Evolutionary conservation across 192 early-diverging fungal species (phyloP).

Genomic region (Backusella morwellensis): DNA sequence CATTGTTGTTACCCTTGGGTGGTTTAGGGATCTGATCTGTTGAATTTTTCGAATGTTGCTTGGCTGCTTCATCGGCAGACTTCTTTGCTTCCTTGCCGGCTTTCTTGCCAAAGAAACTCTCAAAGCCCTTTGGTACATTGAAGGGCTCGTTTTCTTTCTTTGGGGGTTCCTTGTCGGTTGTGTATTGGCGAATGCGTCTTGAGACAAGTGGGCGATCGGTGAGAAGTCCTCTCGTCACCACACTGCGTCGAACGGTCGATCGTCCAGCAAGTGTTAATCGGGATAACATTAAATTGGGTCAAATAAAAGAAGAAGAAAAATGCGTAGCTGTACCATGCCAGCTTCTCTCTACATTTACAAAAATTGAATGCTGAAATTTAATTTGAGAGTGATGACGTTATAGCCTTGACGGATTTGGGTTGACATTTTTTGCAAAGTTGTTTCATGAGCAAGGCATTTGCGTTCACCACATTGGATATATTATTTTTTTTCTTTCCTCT

Average conservation of each 20-base stretch:
- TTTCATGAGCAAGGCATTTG: too few relatives aligned
- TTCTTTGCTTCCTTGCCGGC: slow-evolving; percentile 27
- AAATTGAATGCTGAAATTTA: not conserved
- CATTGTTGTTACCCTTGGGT: not conserved
- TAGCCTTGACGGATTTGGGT: not conserved
- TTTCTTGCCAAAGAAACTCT: slow-evolving; percentile 64
- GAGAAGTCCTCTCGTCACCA: not conserved
- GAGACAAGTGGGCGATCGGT: not conserved
- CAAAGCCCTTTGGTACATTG: slow-evolving; percentile 66
- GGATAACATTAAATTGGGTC: slow-evolving; percentile 4
- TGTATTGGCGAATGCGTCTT: slow-evolving; percentile 11
- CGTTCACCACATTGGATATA: too few relatives aligned
- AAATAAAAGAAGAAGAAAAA: not conserved
- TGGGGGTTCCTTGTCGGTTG: slow-evolving; percentile 21
- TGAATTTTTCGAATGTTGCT: slow-evolving; percentile 20
- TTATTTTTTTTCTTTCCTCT: too few relatives aligned
- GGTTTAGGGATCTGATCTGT: slow-evolving; percentile 26
- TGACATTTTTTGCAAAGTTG: too few relatives aligned
- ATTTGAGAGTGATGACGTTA: slow-evolving; percentile 1
- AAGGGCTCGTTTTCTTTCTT: slow-evolving; percentile 24
- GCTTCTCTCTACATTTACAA: not conserved
- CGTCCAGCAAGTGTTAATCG: not conserved
- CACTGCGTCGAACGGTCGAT: not conserved
- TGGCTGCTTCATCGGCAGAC: slow-evolving; percentile 34
- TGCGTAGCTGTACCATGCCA: not conserved